Base-by-base conservation (phyloP, 305 asterid genomes). In the Fraxinus nigra region DNA sequence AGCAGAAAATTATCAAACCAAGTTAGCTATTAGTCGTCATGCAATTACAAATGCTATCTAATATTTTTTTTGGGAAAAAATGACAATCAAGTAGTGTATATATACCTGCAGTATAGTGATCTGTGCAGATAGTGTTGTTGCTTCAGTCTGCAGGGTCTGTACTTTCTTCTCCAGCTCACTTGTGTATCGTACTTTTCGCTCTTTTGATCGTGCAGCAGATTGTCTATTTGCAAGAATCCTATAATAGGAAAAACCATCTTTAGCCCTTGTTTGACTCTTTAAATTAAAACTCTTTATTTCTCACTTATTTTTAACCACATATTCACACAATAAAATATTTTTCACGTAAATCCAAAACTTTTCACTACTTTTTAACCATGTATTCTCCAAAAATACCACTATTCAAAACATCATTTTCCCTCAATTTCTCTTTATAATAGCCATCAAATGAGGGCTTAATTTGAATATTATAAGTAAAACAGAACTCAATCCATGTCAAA, bases 201-300 rank as follows among this genome's bases (percentile, higher is more conserved):
- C 99, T 84, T 96, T 96, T 0, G 99, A 96, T 34, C 98, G 92
- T 2, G 99, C 97, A 0, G 99, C 99, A 78, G 99, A 96, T 85
- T 94, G 97, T 80, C 99, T 92, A 84, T 96, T 96, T 40, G 99
- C 98, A 72, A 96, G 97, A 85, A 96, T 93, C 89, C 98, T 96
- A 86, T 80, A 86, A 81, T 10, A 40, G 22, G 84, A 48, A 9
- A 77, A 72, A 59, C 70, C 80, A 69, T 46, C 54, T 46, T 46
- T 46, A 46, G 54, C 54, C 54, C 18, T 5, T 43, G 5, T 46
- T 46, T 46, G 54, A 46, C 54, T 46, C 54, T 46, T 11, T 46
- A 46, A 46, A 46, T 46, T 46, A 46, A 46, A 46, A 46, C 5
- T 46, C 54, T 13, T 46, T 46, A 46, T 46, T 43, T 46, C 54